A percentile compares a stretch with the other conserved stretches of the same genome.
phyloP scores from a whole-genome alignment of 441 rosid species.

The Adansonia gregorii region DNA sequence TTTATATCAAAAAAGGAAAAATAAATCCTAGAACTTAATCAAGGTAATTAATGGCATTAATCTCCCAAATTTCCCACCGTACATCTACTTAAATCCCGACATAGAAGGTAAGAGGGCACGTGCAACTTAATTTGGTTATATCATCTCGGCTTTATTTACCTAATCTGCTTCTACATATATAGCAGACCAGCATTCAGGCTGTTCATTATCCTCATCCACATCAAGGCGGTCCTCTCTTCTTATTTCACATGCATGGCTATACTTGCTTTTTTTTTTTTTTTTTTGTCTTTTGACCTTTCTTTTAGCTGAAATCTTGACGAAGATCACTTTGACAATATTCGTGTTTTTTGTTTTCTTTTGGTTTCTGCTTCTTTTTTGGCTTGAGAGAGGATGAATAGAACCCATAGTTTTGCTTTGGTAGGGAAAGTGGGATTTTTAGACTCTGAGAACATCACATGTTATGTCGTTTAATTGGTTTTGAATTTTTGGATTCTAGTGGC shows the following conservation, averaged over 20 bases:
- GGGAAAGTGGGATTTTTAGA: conserved; percentile 12
- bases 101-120: background rate
- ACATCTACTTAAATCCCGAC: background rate
- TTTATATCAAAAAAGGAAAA: too few relatives aligned
- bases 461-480: conserved; percentile 16
- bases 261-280: background rate
- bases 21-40: too few relatives aligned
- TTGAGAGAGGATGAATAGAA: conserved; percentile 12
- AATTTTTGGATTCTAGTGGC: conserved; percentile 15
- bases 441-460: conserved; percentile 23
- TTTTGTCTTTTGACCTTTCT: background rate
- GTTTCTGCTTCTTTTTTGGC: background rate
- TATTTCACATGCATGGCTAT: conserved; percentile 18
- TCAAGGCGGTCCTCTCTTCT: conserved; percentile 15
- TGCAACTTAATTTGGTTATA: background rate
- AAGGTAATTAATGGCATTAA: background rate
- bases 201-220: background rate
- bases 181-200: background rate
- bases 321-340: background rate
- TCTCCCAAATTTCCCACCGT: background rate
- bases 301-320: background rate
- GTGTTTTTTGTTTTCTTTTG: background rate
- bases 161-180: background rate
- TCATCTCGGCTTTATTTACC: background rate
- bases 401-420: conserved; percentile 18